These are phyloP conservation scores for Vigna reflexopilosa DNA, from an alignment of 306 rosid species.

Conservation along the genomic window DNA sequence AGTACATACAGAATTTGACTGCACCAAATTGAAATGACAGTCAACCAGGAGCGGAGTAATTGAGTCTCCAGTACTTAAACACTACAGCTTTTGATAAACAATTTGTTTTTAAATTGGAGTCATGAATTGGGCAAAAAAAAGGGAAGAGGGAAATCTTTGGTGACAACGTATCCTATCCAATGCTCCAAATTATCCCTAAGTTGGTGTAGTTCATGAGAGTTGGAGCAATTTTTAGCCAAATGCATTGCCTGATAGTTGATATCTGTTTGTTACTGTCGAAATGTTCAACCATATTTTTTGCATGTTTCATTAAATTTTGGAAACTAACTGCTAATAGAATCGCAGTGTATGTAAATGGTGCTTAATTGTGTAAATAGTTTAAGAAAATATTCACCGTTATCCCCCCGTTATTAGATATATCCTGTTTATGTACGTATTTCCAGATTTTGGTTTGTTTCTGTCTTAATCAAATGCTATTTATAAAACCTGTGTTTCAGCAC, in stretches of 20 bases:
- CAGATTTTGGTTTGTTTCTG: constrained; percentile 21
- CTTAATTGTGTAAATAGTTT: constrained; percentile 22
- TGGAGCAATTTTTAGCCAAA: too few species aligned
- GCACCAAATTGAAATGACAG: background rate
- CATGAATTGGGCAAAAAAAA: background rate
- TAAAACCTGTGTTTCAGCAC: constrained; percentile 44
- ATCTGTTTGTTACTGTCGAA: background rate
- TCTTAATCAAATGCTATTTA: constrained; percentile 28
- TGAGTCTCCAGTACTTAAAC: background rate
- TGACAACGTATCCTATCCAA: constrained; percentile 10
- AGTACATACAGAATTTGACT: constrained; percentile 31
- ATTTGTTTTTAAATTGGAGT: background rate
- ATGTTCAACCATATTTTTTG: background rate
- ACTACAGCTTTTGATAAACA: constrained; percentile 17
- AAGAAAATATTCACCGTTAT: constrained; percentile 20
- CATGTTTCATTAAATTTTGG: background rate
- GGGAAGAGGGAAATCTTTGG: background rate
- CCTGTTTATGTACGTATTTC: constrained; percentile 9
- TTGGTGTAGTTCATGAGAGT: constrained; percentile 11
- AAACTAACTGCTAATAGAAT: background rate
- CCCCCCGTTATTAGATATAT: background rate
- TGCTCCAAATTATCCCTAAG: background rate
- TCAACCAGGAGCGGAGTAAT: background rate
- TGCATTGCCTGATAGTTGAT: constrained; percentile 3
- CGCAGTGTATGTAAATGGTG: background rate